Evolutionary conservation across 495 filamentous ascomycete species (phyloP).

Genomic region (Astrothelium macrocarpum): DNA sequence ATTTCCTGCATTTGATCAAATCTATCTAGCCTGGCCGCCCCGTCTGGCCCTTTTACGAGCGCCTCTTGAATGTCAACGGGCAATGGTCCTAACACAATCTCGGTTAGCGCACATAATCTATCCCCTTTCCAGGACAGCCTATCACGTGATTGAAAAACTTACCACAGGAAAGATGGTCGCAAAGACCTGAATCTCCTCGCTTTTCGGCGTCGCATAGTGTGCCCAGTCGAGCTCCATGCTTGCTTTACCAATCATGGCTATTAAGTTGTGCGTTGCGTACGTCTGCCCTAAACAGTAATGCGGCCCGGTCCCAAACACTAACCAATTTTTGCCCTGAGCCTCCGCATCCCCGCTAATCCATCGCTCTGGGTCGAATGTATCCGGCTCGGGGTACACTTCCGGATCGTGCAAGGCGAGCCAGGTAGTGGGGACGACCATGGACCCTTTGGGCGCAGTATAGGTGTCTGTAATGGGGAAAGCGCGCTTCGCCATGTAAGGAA

Average conservation of each 20-base stretch:
- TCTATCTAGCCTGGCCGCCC: no score
- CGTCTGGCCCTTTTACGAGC: not conserved
- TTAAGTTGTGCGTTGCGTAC: slow-evolving; percentile 85
- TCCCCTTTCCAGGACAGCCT: not conserved
- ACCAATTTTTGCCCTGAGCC: slow-evolving; percentile 88
- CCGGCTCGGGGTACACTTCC: slow-evolving; percentile 82
- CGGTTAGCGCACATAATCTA: not conserved
- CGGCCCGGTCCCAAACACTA: slow-evolving; percentile 92
- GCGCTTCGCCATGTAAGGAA: slow-evolving; percentile 92
- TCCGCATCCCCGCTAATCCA: slow-evolving; percentile 89
- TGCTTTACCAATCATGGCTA: slow-evolving; percentile 86
- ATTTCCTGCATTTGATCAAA: not conserved
- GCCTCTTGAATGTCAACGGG: slow-evolving; percentile 24
- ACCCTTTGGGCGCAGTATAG: slow-evolving; percentile 85
- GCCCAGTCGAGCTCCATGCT: slow-evolving; percentile 83
- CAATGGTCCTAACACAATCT: slow-evolving; percentile 24
- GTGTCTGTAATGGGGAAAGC: slow-evolving; percentile 81
- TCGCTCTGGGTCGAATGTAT: slow-evolving; percentile 81
- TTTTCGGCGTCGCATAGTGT: slow-evolving; percentile 67
- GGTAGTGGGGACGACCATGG: slow-evolving; percentile 87
- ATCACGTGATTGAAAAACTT: slow-evolving; percentile 28
- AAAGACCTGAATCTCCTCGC: slow-evolving; percentile 96
- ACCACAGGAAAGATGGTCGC: slow-evolving; percentile 96
- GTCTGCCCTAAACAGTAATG: slow-evolving; percentile 96
- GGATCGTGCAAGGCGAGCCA: slow-evolving; percentile 89